Evolutionary conservation across 257 asterid genomes (phyloP), one percentile per base, ranked within the genome.

Genomic region (Agastache rugosa): DNA sequence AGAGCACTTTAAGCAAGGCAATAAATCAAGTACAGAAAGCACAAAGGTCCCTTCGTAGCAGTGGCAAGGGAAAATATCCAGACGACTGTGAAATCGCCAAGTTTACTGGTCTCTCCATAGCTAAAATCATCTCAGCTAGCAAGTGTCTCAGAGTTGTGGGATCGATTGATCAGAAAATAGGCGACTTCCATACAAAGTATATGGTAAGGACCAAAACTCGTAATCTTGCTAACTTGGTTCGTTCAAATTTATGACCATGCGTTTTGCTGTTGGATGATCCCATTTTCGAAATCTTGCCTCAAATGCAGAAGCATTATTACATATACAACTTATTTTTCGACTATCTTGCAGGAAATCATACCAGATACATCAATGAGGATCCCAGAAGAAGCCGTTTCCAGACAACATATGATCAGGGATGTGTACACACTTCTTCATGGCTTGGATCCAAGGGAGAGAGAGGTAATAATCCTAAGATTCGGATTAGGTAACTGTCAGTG

Each of bases 71-170:
- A 1, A 87, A 82, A 45, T 75, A 76, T 77, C 93, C 96, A 8
- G 88, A 83, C 70, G 86, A 86, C 59, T 4, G 16, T 72, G 95
- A 93, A 72, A 83, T 91, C 23, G 93, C 93, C 71, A 85, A 87
- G 86, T 83, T 81, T 45, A 93, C 95, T 0, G 96, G 98, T 65
- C 78, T 91, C 75, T 76, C 97, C 4, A 31, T 85, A 11, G 92
- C 89, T 67, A 88, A 83, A 75, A 85, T 91, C 78, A 27, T 69
- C 74, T 83, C 91, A 0, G 95, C 88, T 56, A 81, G 91, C 84
- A 87, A 81, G 80, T 91, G 95, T 69, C 88, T 84, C 51, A 86
- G 92, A 77, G 91, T 89, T 19, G 97, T 93, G 78, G 93, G 95
- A 73, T 93, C 97, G 15, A 78, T 93, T 55, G 95, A 93, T 83